These are phyloP conservation scores for Fusarium euwallaceae DNA, from an alignment of 2,329 filamentous ascomycete species.

Conservation along the genomic window DNA sequence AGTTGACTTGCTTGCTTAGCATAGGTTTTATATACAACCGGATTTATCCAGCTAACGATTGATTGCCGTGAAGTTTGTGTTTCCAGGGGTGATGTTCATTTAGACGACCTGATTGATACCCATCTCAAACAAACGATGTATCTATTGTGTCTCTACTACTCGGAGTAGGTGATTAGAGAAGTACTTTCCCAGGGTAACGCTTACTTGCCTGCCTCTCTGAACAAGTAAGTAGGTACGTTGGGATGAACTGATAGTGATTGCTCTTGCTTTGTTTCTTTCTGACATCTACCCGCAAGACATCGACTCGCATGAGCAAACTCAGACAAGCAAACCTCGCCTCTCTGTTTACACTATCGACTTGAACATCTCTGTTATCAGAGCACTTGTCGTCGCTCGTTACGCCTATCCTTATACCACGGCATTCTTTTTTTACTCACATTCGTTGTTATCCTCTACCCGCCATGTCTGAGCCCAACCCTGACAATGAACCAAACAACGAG, in stretches of 20 bases:
- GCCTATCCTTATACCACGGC: not conserved
- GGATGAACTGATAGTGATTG: not conserved
- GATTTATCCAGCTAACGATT: not conserved
- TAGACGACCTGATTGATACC: too few species aligned
- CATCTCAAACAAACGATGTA: not conserved
- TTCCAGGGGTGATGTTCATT: not conserved
- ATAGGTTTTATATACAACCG: constrained; percentile 22
- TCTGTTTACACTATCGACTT: not conserved
- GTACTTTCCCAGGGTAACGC: not conserved
- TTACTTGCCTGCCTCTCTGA: not conserved
- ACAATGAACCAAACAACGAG: not conserved
- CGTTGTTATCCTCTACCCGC: not conserved
- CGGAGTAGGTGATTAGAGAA: not conserved
- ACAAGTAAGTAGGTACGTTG: not conserved
- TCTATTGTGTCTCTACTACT: not conserved
- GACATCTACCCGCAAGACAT: not conserved
- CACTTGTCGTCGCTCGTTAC: not conserved
- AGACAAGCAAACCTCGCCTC: not conserved
- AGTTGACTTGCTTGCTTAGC: constrained; percentile 14
- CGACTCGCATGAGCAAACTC: not conserved
- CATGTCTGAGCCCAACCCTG: not conserved
- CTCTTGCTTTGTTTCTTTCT: not conserved
- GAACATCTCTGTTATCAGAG: not conserved
- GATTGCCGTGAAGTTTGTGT: not conserved
- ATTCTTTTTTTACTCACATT: not conserved